A percentile compares a stretch with the other conserved stretches of the same genome.
phyloP scores from a whole-genome alignment of 2,329 filamentous ascomycete genomes.

The Ascocoryne sarcoides region DNA sequence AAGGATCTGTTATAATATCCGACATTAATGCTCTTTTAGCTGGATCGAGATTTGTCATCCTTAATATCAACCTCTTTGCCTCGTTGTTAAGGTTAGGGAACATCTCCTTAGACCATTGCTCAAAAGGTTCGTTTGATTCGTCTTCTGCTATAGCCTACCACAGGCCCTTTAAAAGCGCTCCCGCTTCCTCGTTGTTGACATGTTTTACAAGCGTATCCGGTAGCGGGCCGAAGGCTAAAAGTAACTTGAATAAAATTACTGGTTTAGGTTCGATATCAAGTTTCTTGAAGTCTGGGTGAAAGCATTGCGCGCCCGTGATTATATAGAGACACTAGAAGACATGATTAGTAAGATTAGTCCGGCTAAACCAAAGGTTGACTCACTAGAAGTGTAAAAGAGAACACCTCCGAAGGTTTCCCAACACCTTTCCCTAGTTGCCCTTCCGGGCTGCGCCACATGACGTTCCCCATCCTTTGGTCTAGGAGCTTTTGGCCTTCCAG shows the following conservation, averaged over 20 bases:
- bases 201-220: constrained; percentile 23
- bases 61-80: constrained; percentile 26
- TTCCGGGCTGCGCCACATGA: constrained; percentile 16
- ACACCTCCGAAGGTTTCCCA: constrained; percentile 14
- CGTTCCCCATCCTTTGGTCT: constrained; percentile 9
- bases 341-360: constrained; percentile 3
- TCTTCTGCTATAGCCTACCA: constrained; percentile 18
- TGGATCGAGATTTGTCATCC: constrained; percentile 27
- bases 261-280: constrained; percentile 22
- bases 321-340: constrained; percentile 20
- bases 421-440: constrained; percentile 10
- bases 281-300: constrained; percentile 21
- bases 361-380: constrained; percentile 4
- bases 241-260: constrained; percentile 24
- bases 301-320: constrained; percentile 20
- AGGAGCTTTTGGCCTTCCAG: constrained; percentile 8
- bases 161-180: constrained; percentile 15
- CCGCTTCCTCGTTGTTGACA: constrained; percentile 23
- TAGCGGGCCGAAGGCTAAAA: constrained; percentile 26
- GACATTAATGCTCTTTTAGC: constrained; percentile 20
- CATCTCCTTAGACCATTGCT: constrained; percentile 22
- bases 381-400: constrained; percentile 13
- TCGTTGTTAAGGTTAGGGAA: constrained; percentile 26
- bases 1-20: constrained; percentile 8
- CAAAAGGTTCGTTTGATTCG: constrained; percentile 17